Conservation (phyloP, 148 eudicot genomes). For the Fagopyrum tataricum region DNA sequence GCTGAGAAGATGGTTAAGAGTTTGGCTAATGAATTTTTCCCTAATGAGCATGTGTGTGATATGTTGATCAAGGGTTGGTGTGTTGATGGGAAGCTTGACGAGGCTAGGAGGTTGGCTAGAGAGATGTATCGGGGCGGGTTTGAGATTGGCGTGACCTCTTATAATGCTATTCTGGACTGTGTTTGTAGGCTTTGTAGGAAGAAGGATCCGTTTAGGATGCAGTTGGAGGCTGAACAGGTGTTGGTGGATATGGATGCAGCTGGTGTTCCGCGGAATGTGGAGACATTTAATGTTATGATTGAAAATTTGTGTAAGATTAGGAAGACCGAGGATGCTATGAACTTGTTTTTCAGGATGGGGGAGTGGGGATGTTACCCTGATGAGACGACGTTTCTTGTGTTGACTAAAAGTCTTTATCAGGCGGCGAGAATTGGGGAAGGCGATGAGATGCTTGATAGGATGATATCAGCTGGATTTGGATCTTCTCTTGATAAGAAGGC, state of each 20-base stretch:
- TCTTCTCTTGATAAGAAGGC: slow-evolving; percentile 55
- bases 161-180: slow-evolving; percentile 80
- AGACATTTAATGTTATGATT: slow-evolving; percentile 79
- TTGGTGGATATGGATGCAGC: slow-evolving; percentile 82
- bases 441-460: slow-evolving; percentile 83
- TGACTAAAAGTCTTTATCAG: slow-evolving; percentile 78
- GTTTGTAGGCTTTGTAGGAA: slow-evolving; percentile 77
- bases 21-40: slow-evolving; percentile 76
- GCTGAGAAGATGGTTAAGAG: slow-evolving; percentile 81
- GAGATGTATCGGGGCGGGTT: slow-evolving; percentile 94
- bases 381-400: slow-evolving; percentile 58
- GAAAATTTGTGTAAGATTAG: slow-evolving; percentile 69
- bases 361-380: slow-evolving; percentile 86
- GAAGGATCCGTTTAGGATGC: slow-evolving; percentile 66
- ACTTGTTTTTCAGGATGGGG: slow-evolving; percentile 70
- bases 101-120: slow-evolving; percentile 65
- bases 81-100: slow-evolving; percentile 75
- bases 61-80: slow-evolving; percentile 81
- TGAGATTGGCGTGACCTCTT: slow-evolving; percentile 54
- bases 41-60: slow-evolving; percentile 73
- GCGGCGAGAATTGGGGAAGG: slow-evolving; percentile 91
- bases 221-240: slow-evolving; percentile 51
- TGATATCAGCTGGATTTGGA: slow-evolving; percentile 83
- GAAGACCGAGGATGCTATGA: slow-evolving; percentile 58
- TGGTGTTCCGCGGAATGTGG: slow-evolving; percentile 74